Conservation (phyloP, 208 protist genomes). For the Leishmania guyanensis region DNA sequence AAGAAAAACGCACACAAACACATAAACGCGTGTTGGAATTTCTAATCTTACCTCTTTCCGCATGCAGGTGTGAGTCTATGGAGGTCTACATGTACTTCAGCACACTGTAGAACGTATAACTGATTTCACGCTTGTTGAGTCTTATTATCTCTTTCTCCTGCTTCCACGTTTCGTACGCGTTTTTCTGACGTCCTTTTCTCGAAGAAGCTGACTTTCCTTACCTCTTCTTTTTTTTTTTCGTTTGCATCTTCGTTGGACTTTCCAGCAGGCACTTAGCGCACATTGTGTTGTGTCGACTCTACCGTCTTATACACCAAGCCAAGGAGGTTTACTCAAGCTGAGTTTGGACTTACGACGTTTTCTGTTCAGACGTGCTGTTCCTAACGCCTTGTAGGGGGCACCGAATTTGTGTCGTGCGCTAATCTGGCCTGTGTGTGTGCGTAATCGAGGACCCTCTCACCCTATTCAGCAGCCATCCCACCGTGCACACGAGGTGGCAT, state of each 20-base stretch:
- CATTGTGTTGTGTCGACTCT: not conserved
- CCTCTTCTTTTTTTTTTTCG: not conserved
- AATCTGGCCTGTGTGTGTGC: not conserved
- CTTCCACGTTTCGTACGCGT: not conserved
- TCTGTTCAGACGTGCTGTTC: not conserved
- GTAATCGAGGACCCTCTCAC: not conserved
- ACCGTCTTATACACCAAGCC: not conserved
- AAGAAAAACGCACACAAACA: not conserved
- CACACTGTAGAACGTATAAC: not conserved
- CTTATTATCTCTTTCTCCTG: not conserved
- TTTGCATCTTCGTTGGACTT: not conserved
- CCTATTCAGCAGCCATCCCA: not conserved
- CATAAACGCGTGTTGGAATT: not conserved
- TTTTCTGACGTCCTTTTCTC: not conserved
- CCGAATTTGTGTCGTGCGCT: not conserved
- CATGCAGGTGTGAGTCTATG: not conserved
- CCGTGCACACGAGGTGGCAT: not conserved
- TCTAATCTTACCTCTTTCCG: not conserved
- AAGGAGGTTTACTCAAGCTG: not conserved
- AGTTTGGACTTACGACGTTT: not conserved
- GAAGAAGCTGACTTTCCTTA: conserved; percentile 1
- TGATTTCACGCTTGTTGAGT: not conserved
- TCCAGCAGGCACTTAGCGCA: not conserved
- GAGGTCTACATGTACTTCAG: not conserved
- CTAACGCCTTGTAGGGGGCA: not conserved